Evolutionary conservation across 371 early-diverging fungal genomes (phyloP), one percentile per base, ranked within the genome.

Genomic region (Rhizomucor pusillus): DNA sequence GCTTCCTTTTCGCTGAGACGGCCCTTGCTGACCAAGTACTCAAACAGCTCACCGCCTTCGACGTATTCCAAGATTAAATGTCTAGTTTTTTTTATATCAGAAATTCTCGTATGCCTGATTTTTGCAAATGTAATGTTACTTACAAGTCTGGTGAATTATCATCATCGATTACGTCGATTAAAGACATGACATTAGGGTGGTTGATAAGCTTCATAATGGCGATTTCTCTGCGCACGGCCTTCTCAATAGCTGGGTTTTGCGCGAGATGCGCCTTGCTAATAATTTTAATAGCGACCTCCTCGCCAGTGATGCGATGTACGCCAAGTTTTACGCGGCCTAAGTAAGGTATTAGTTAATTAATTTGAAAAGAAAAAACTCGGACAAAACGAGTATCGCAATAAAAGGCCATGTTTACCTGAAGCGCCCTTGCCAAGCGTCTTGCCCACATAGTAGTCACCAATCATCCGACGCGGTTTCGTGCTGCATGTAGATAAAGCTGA

Each of bases 1-100:
- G 98, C 97, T 65, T 94, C 94, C 24, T 66, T 63, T 61, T 99
- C 99, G 25, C 61, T 57, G 9, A 77, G 56, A 24, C 68, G 52
- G 3, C 77, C 77, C 61, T 73, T 69, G 48, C 72, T 69, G 10
- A 77, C 77, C 19, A 77, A 57, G 41, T 77, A 77, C 51, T 77
- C 77, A 57, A 77, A 77, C 11, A 77, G 55, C 50, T 77, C 77
- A 12, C 77, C 77, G 43, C 77, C 77, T 67, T 77, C 68, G 3
- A 77, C 72, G 46, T 77, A 77, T 54, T 77, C 77, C 40, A 77
- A 40, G 22, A 77, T 64, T 34, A 77, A 59, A 56, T 77, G 62
- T 33, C 77, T 65, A 43, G 36, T 47, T 39, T 29, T 29, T 3
- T 29, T n/a, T n/a, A n/a, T n/a, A n/a, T n/a, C n/a, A n/a, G n/a